Evolutionary conservation across 2,329 filamentous ascomycete species (phyloP).

Genomic region (Tympanopsis confertula): DNA sequence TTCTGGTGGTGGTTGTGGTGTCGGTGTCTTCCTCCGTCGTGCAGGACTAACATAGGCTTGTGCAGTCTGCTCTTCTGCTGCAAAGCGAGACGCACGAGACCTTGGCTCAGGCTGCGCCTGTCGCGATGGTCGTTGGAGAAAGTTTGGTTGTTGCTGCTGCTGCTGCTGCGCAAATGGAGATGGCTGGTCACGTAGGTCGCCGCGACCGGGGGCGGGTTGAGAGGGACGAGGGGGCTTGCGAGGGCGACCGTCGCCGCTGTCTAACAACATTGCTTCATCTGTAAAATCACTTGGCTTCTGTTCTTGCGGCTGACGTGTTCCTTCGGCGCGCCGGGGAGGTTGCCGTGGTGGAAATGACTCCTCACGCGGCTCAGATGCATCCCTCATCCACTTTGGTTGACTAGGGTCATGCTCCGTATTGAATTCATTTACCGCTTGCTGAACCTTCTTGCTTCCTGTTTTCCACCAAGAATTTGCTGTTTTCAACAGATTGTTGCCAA

Average conservation of each 20-base stretch:
- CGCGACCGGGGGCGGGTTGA: background rate
- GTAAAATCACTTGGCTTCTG: background rate
- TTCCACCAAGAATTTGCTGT: slow-evolving; percentile 95
- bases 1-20: slow-evolving; percentile 30
- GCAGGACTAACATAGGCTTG: slow-evolving; percentile 82
- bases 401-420: slow-evolving; percentile 56
- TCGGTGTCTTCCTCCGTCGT: slow-evolving; percentile 52
- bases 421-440: slow-evolving; percentile 84
- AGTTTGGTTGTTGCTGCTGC: background rate
- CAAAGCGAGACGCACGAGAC: slow-evolving; percentile 24
- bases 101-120: background rate
- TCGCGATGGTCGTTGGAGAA: background rate
- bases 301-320: background rate
- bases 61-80: slow-evolving; percentile 67
- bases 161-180: background rate
- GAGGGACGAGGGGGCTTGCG: background rate
- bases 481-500: slow-evolving; percentile 79
- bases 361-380: slow-evolving; percentile 34
- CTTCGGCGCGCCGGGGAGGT: no score
- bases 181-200: background rate
- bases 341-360: no score
- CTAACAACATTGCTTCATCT: background rate
- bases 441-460: slow-evolving; percentile 80
- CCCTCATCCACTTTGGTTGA: slow-evolving; percentile 93
- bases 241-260: background rate